phyloP scores from a whole-genome alignment of 202 grass and related monocot species.

The Musa balbisiana region DNA sequence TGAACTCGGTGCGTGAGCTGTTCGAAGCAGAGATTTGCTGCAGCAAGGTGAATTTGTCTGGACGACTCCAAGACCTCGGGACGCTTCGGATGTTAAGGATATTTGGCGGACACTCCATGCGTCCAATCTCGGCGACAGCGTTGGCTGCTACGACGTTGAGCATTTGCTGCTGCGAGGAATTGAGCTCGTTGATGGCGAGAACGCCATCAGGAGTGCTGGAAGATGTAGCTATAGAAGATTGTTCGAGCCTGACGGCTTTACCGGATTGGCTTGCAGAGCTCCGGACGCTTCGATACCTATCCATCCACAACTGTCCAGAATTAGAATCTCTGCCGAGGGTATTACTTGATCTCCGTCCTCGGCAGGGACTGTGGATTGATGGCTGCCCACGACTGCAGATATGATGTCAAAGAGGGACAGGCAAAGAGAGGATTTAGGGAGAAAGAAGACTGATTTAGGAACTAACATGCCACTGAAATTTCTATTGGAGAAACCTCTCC shows the following conservation, averaged over 20 bases:
- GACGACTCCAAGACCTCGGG: constrained; percentile 14
- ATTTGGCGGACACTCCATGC: background rate
- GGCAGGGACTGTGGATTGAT: constrained; percentile 11
- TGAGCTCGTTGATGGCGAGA: constrained; percentile 5
- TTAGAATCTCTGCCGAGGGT: constrained; percentile 6
- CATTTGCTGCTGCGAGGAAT: constrained; percentile 24
- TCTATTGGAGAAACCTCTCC: no score
- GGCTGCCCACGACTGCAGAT: constrained; percentile 7
- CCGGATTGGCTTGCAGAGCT: constrained; percentile 29
- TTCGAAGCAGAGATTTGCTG: constrained; percentile 24
- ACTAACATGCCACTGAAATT: no score
- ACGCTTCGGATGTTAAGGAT: constrained; percentile 20
- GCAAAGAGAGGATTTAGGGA: background rate
- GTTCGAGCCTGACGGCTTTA: background rate
- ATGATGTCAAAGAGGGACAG: constrained; percentile 1
- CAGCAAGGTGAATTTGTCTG: constrained; percentile 13
- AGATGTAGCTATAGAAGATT: constrained; percentile 9
- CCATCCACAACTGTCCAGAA: constrained; percentile 1
- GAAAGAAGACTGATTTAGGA: no score
- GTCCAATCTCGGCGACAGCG: background rate
- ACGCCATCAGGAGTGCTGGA: constrained; percentile 20
- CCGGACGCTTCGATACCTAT: constrained; percentile 17
- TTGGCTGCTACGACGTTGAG: constrained; percentile 10
- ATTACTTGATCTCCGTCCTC: constrained; percentile 5
- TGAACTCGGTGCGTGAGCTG: constrained; percentile 14